These are phyloP conservation scores for Casaregolazyma suthepensis DNA, from an alignment of 1,139 yeast species.

Conservation along the genomic window DNA sequence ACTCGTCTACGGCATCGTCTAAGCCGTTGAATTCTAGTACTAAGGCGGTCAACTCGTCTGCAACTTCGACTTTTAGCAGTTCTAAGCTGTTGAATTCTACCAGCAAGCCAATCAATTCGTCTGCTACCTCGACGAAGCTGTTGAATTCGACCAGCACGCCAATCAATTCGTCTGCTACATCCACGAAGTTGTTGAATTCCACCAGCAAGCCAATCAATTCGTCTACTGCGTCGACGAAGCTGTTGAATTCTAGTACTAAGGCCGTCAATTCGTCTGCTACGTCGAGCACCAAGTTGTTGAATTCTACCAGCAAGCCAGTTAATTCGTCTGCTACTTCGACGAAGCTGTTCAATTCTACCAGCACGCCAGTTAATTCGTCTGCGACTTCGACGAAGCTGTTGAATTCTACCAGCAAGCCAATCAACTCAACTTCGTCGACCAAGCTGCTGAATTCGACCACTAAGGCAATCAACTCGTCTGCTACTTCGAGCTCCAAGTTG, in stretches of 20 bases:
- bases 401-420: neutral
- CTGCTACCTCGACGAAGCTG: neutral
- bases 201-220: neutral
- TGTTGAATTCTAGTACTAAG: neutral
- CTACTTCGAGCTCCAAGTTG: neutral
- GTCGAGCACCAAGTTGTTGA: neutral
- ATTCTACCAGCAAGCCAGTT: neutral
- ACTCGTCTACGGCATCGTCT: neutral
- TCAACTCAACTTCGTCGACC: neutral
- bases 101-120: neutral
- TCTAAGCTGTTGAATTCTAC: neutral
- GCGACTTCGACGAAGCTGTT: neutral
- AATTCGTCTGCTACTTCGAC: neutral
- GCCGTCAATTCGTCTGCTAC: neutral
- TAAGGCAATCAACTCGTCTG: neutral
- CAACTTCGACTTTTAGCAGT: neutral
- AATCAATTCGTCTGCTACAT: neutral
- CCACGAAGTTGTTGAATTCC: neutral
- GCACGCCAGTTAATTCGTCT: neutral
- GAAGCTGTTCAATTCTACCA: neutral
- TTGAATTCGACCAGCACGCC: neutral
- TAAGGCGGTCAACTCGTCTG: neutral
- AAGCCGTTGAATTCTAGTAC: neutral
- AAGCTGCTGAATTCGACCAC: neutral
- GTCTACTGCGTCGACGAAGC: neutral